These are phyloP conservation scores for Aquilaria malaccensis DNA, from an alignment of 345 rosid genomes.

Conservation along the genomic window DNA sequence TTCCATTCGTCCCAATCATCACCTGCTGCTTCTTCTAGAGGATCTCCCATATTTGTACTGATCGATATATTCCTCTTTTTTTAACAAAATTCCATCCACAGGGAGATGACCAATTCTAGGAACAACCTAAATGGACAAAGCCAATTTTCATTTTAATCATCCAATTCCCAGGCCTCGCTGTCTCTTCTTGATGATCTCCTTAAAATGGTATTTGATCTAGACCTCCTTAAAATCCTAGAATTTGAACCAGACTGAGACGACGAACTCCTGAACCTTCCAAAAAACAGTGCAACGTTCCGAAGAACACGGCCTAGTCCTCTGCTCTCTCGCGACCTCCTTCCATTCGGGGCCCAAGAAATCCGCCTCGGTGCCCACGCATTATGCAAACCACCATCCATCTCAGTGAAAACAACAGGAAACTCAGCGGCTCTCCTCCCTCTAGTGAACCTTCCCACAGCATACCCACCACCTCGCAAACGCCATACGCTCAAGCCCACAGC, in stretches of 20 bases:
- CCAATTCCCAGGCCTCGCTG: constrained; percentile 15
- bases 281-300: constrained; percentile 30
- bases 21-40: too few relatives aligned
- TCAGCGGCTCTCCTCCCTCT: constrained; percentile 41
- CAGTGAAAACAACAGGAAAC: constrained; percentile 44
- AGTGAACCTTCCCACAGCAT: constrained; percentile 52
- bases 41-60: too few relatives aligned
- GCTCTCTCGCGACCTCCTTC: constrained; percentile 40
- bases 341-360: constrained; percentile 39
- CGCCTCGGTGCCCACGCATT: constrained; percentile 41
- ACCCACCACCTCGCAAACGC: constrained; percentile 61
- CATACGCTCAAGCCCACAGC: constrained; percentile 48
- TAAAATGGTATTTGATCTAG: constrained; percentile 18
- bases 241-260: constrained; percentile 17
- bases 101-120: background rate
- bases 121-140: constrained; percentile 9
- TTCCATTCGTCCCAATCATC: too few relatives aligned
- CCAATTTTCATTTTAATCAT: constrained; percentile 14
- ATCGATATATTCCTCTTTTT: too few relatives aligned
- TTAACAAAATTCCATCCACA: too few relatives aligned
- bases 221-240: constrained; percentile 24
- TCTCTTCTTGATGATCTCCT: constrained; percentile 29
- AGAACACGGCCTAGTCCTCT: constrained; percentile 38
- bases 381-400: constrained; percentile 55
- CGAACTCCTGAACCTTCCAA: constrained; percentile 31